Base-by-base conservation (phyloP, 169 alveolate species). In the Neospora caninum region DNA sequence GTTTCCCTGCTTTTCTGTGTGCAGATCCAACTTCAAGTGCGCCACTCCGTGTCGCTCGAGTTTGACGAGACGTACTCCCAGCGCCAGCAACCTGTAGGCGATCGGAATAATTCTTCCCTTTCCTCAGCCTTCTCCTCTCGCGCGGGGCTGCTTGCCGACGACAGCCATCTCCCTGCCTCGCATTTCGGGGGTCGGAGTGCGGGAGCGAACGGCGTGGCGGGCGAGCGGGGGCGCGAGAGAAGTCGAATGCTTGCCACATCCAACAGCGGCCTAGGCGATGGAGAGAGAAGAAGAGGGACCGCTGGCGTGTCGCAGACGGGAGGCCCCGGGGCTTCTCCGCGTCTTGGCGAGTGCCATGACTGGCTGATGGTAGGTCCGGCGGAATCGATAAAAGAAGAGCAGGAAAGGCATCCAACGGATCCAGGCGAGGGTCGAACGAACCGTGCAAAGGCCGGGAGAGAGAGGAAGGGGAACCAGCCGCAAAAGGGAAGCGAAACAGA, bases 311-410 rank as follows among this genome's bases (percentile, higher is more conserved):
- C 91, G 39, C 67, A 58, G 36, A 45, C 86, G 43, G 45, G 64
- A 91, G 78, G 58, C 87, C 34, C 88, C 45, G 36, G 82, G 39
- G 73, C 70, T 29, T 92, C 94, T 6, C 92, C 94, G n/a, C 64
- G 94, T 0, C 73, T 92, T 4, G 94, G 94, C 36, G 94, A 92
- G 69, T 92, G 94, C 41, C 94, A 92, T 67, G 94, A 92, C 53
- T 92, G 94, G 94, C 92, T 92, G 4, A 92, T 92, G 94, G 94
- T 92, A 39, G 80, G 91, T 22, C 16, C 53, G 4, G 22, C 88
- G 4, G 49, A 49, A 13, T 49, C 58, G 4, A 49, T 13, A 49
- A 49, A 13, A 49, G 13, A 49, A 4, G 58, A 49, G 58, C 22
- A 13, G 13, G 13, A 49, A 4, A 13, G 13, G 22, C 7, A 16